Evolutionary conservation across 2,329 filamentous ascomycete species (phyloP), one percentile per base, ranked within the genome.

Genomic region (Penicillium sclerotigenum): DNA sequence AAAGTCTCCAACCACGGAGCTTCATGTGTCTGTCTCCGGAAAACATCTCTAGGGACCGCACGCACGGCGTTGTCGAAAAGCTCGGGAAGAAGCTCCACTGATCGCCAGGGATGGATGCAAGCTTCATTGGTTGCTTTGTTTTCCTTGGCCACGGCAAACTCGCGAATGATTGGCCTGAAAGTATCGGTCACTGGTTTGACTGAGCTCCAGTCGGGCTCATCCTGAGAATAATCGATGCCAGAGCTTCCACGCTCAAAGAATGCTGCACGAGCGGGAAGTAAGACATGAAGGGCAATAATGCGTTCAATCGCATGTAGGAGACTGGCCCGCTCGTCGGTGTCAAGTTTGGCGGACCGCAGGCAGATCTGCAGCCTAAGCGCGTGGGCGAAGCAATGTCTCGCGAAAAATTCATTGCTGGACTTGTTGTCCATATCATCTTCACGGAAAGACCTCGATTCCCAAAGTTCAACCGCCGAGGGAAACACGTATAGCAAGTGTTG

Each of bases 1-100:
- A 80, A 66, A 3, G 72, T 73, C 63, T 80, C 78, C 47, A 83
- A 63, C 79, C 80, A 82, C 14, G 73, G 69, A 37, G 75, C 75
- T 64, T 82, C 80, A 24, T 74, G 66, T 8, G 73, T 73, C 60
- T 78, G 73, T 36, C 74, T 69, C 42, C 71, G 70, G 43, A 77
- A 77, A 11, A 74, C 73, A 54, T 75, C 71, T 54, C 76, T 70
- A 18, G 75, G 76, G 16, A 80, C 71, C 34, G 76, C 76, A 34
- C 76, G 73, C 24, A 77, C 73, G 4, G 78, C 76, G 54, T 79
- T 73, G 50, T 79, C 74, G 48, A 80, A 77, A 6, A 81, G 66
- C 9, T 75, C 65, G 0, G 78, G 74, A 2, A 69, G 70, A 52
- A 74, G 66, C 38, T 69, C 67, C 14, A 67, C 69, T 7, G 70